A percentile compares a stretch with the other conserved stretches of the same genome.
Evolutionary conservation across 108 stramenopile species (phyloP).

Genomic region (Nitzschia inconspicua): DNA sequence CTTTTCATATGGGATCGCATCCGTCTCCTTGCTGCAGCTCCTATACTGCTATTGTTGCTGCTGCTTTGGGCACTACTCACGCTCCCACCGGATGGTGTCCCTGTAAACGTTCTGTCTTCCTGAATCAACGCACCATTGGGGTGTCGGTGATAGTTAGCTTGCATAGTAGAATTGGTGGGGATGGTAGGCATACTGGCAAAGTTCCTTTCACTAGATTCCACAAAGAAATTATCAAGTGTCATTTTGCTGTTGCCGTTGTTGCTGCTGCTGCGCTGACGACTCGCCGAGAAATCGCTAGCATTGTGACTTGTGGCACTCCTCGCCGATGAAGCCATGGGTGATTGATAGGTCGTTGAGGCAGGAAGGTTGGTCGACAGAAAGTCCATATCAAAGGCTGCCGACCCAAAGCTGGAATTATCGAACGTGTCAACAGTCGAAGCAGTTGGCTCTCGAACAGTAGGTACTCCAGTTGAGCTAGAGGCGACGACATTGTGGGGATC

Average conservation of each 20-base stretch:
- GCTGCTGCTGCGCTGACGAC: background rate
- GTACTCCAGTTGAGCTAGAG: background rate
- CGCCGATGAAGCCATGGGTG: too few relatives aligned
- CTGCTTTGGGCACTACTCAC: background rate
- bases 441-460: constrained; percentile 18
- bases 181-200: constrained; percentile 30
- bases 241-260: background rate
- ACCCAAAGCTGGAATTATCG: constrained; percentile 11
- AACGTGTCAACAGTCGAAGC: constrained; percentile 15
- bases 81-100: too few relatives aligned
- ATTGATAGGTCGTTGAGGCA: too few relatives aligned
- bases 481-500: constrained; percentile 10
- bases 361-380: constrained; percentile 4
- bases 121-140: too few relatives aligned
- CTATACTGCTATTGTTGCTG: background rate
- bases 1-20: constrained; percentile 10
- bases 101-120: too few relatives aligned
- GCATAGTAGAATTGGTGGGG: constrained; percentile 43
- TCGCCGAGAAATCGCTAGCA: too few relatives aligned
- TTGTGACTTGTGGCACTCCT: too few relatives aligned
- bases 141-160: constrained; percentile 29
- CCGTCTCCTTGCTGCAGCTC: constrained; percentile 11
- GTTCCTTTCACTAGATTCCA: constrained; percentile 1
- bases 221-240: too few relatives aligned
- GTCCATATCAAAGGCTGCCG: constrained; percentile 20